Evolutionary conservation across 2,329 filamentous ascomycete genomes (phyloP).

Genomic region (Fusarium verrucosum): DNA sequence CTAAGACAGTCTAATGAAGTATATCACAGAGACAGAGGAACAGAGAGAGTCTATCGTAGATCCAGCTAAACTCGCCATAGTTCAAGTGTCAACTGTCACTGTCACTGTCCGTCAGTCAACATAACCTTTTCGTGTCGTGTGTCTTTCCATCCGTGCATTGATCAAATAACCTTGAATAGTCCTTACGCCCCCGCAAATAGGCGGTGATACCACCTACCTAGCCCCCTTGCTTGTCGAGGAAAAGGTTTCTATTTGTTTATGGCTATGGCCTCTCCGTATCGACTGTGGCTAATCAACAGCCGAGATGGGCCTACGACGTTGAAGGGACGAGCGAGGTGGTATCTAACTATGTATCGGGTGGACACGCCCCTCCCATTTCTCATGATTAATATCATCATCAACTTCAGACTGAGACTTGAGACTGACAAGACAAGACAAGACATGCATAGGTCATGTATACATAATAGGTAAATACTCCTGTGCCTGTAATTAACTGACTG

Average conservation of each 20-base stretch:
- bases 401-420: constrained; percentile 13
- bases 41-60: not conserved
- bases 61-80: not conserved
- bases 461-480: not conserved
- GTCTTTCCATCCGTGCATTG: constrained; percentile 29
- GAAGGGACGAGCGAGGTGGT: constrained; percentile 12
- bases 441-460: no score
- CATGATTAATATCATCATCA: not conserved
- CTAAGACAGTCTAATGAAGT: constrained; percentile 10
- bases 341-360: no score
- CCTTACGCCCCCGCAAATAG: constrained; percentile 15
- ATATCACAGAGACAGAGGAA: no score
- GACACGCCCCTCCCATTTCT: constrained; percentile 5
- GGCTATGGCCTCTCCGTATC: constrained; percentile 5
- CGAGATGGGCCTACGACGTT: constrained; percentile 12
- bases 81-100: no score
- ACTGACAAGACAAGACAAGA: not conserved
- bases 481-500: constrained; percentile 17
- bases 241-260: constrained; percentile 1
- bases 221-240: not conserved
- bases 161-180: constrained; percentile 24
- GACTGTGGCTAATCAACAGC: constrained; percentile 16
- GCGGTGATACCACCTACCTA: constrained; percentile 5
- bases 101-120: no score
- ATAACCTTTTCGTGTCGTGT: not conserved